phyloP scores from a whole-genome alignment of 495 filamentous ascomycete species.

The Trichocladium uniseriatum region DNA sequence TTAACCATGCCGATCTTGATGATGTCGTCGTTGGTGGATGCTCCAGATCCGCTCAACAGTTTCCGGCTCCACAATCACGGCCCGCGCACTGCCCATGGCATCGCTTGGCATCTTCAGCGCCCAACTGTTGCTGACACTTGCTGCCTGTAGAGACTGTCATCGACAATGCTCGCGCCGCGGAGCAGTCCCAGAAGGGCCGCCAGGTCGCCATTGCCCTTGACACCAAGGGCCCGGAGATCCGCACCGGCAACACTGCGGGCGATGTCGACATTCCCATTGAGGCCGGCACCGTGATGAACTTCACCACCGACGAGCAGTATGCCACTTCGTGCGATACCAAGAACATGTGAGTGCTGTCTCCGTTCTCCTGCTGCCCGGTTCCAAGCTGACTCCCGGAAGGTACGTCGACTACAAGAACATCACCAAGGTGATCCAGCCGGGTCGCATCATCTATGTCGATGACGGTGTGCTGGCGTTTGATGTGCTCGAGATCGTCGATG shows the following conservation, averaged over 20 bases:
- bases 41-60: background rate
- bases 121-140: slow-evolving; percentile 5
- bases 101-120: slow-evolving; percentile 36
- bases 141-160: slow-evolving; percentile 64
- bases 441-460: slow-evolving; percentile 95
- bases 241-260: slow-evolving; percentile 81
- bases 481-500: slow-evolving; percentile 78
- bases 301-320: slow-evolving; percentile 96
- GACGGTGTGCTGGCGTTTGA: slow-evolving; percentile 95
- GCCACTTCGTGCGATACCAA: slow-evolving; percentile 70
- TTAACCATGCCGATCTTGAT: background rate
- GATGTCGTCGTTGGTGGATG: slow-evolving; percentile 16
- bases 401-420: slow-evolving; percentile 99
- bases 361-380: background rate
- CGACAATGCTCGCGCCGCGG: slow-evolving; percentile 82
- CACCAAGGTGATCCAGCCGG: slow-evolving; percentile 90
- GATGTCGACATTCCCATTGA: slow-evolving; percentile 83
- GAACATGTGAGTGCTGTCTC: slow-evolving; percentile 71
- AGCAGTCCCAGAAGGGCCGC: slow-evolving; percentile 62
- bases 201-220: slow-evolving; percentile 95
- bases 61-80: background rate
- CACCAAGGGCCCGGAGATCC: slow-evolving; percentile 98
- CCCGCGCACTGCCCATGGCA: background rate
- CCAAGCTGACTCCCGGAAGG: slow-evolving; percentile 41
- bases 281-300: slow-evolving; percentile 74